phyloP scores from a whole-genome alignment of 768 basidiomycete genomes.

The Mycena indigotica region DNA sequence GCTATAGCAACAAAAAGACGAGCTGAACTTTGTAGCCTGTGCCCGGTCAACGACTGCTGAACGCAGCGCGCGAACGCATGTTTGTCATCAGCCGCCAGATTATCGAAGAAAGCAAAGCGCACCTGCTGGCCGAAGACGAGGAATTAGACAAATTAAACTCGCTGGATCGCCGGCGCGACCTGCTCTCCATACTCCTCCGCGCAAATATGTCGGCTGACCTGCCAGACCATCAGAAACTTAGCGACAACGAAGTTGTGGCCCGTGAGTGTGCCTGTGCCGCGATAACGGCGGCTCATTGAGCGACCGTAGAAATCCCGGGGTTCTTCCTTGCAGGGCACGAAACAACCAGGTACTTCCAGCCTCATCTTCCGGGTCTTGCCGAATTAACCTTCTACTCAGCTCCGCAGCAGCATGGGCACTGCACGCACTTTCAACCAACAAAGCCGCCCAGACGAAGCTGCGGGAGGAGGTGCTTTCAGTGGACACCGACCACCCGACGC shows the following conservation, averaged over 20 bases:
- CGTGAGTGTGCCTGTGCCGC: conserved; percentile 5
- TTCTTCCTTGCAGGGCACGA: conserved; percentile 42
- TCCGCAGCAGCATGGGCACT: conserved; percentile 41
- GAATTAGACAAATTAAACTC: conserved; percentile 22
- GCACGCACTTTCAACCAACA: conserved; percentile 40
- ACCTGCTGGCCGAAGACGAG: conserved; percentile 13
- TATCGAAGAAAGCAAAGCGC: conserved; percentile 40
- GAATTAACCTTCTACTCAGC: background rate
- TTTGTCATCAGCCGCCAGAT: conserved; percentile 41
- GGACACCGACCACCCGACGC: conserved; percentile 37
- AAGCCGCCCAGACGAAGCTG: conserved; percentile 43
- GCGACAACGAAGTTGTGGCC: conserved; percentile 49
- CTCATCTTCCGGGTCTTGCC: background rate
- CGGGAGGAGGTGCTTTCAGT: conserved; percentile 44
- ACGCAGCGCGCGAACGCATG: conserved; percentile 32
- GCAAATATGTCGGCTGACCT: conserved; percentile 54
- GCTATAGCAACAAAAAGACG: background rate
- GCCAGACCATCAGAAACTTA: conserved; percentile 43
- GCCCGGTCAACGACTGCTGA: conserved; percentile 4
- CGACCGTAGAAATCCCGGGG: conserved; percentile 32
- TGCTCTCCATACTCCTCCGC: conserved; percentile 48
- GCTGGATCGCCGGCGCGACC: conserved; percentile 39
- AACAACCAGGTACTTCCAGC: conserved; percentile 12
- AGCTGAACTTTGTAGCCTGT: background rate
- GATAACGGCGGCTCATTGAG: conserved; percentile 15